Percentiles rank a stretch among this genome's conserved stretches.
phyloP scores from a whole-genome alignment of 768 basidiomycete genomes.

The Termitomyces titanicus region DNA sequence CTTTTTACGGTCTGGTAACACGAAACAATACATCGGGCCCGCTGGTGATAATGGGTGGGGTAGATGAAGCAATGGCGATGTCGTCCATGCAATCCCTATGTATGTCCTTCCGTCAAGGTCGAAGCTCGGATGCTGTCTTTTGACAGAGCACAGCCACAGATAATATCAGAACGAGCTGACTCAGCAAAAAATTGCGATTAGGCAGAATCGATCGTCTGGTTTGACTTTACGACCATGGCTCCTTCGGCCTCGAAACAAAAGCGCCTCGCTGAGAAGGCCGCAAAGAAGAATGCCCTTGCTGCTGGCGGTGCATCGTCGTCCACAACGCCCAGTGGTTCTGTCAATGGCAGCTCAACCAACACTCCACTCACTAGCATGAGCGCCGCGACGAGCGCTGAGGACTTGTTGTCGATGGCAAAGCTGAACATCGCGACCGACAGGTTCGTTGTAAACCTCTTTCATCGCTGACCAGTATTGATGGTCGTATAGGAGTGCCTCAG shows the following conservation, averaged over 20 bases:
- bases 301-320: conserved; percentile 47
- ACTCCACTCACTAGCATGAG: conserved; percentile 85
- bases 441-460: conserved; percentile 32
- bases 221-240: conserved; percentile 52
- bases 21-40: too few species aligned
- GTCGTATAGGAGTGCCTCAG: conserved; percentile 74
- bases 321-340: conserved; percentile 60
- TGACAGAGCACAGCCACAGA: conserved; percentile 10
- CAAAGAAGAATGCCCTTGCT: conserved; percentile 57
- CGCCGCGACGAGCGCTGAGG: conserved; percentile 77
- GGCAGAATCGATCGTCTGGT: conserved; percentile 11
- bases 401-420: conserved; percentile 84
- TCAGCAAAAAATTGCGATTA: conserved; percentile 30
- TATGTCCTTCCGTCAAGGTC: too few species aligned
- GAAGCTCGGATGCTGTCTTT: background rate
- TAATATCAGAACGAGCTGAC: conserved; percentile 28
- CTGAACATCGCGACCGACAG: conserved; percentile 87
- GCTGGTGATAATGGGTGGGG: too few species aligned
- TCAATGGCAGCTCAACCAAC: conserved; percentile 55
- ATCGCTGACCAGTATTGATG: background rate
- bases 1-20: too few species aligned
- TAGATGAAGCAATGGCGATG: too few species aligned
- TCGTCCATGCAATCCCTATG: too few species aligned
- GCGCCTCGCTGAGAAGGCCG: conserved; percentile 91
- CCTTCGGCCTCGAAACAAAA: conserved; percentile 89